A percentile compares a stretch with the other conserved stretches of the same genome.
Evolutionary conservation across 2,329 filamentous ascomycete species (phyloP).

Genomic region (Ceratocystis destructans): DNA sequence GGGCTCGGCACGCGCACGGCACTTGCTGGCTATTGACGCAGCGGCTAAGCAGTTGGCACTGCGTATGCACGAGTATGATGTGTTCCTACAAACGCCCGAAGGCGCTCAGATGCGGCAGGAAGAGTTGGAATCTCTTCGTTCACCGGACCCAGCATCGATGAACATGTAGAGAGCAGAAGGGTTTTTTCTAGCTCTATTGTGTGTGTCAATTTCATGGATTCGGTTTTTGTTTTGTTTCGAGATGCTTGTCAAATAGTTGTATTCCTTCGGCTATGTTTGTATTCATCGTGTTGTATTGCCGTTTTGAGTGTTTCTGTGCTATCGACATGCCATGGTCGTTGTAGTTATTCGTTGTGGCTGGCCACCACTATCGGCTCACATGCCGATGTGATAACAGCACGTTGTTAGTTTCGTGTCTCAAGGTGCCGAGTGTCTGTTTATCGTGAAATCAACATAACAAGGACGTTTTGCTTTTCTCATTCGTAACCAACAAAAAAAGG

Average conservation of each 20-base stretch:
- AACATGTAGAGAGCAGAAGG: background rate
- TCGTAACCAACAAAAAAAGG: background rate
- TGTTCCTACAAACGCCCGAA: conserved; percentile 26
- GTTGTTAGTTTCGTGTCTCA: background rate
- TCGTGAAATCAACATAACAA: background rate
- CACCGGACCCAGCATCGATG: background rate
- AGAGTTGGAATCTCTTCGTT: conserved; percentile 7
- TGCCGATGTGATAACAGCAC: too few relatives aligned
- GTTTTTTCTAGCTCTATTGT: too few relatives aligned
- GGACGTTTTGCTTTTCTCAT: too few relatives aligned
- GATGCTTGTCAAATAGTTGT: too few relatives aligned
- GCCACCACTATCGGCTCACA: too few relatives aligned
- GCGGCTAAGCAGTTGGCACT: conserved; percentile 42
- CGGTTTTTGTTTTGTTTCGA: too few relatives aligned
- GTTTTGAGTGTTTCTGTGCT: too few relatives aligned
- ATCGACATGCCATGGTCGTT: too few relatives aligned
- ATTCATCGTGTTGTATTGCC: too few relatives aligned
- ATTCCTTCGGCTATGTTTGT: too few relatives aligned
- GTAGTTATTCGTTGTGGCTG: too few relatives aligned
- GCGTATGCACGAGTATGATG: conserved; percentile 39
- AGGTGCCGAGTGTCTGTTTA: background rate
- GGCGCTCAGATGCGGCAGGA: conserved; percentile 9
- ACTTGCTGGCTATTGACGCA: conserved; percentile 39
- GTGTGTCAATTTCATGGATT: too few relatives aligned
- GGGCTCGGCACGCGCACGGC: conserved; percentile 33